phyloP scores from a whole-genome alignment of 768 basidiomycete genomes.

The Gymnopilus dilepis region DNA sequence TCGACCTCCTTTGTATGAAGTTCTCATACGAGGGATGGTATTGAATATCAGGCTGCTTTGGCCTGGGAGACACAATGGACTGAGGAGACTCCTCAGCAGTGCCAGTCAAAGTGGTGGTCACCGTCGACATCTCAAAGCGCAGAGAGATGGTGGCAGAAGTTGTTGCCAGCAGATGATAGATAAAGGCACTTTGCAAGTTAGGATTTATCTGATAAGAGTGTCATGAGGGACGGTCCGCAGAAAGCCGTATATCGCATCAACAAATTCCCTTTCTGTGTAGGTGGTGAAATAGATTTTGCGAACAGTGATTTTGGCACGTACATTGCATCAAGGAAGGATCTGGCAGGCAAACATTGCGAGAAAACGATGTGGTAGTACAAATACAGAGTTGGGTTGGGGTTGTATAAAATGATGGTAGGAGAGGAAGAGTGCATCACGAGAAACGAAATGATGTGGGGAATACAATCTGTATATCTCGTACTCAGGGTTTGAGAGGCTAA shows the following conservation, averaged over 20 bases:
- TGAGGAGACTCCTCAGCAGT: not conserved
- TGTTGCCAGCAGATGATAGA: not conserved
- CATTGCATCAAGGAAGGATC: not conserved
- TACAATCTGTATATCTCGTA: too few relatives aligned
- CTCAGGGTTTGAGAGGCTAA: too few relatives aligned
- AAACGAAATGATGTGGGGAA: not conserved
- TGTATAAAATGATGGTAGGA: not conserved
- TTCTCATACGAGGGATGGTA: constrained; percentile 49
- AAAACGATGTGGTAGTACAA: too few relatives aligned
- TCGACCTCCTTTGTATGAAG: constrained; percentile 41
- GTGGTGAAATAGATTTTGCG: too few relatives aligned
- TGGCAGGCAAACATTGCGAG: not conserved
- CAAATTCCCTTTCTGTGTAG: too few relatives aligned
- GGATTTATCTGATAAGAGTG: constrained; percentile 9
- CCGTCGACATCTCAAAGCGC: not conserved
- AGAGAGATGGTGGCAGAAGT: too few relatives aligned
- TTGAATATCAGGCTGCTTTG: constrained; percentile 40
- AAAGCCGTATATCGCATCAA: not conserved
- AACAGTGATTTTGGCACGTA: not conserved
- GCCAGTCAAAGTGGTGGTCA: not conserved
- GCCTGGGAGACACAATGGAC: not conserved
- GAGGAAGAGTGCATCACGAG: not conserved
- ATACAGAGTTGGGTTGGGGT: constrained; percentile 2
- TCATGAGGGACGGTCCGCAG: not conserved
- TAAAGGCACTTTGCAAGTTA: too few relatives aligned